phyloP scores from a whole-genome alignment of 768 basidiomycete genomes.

The Lentinula raphanica region DNA sequence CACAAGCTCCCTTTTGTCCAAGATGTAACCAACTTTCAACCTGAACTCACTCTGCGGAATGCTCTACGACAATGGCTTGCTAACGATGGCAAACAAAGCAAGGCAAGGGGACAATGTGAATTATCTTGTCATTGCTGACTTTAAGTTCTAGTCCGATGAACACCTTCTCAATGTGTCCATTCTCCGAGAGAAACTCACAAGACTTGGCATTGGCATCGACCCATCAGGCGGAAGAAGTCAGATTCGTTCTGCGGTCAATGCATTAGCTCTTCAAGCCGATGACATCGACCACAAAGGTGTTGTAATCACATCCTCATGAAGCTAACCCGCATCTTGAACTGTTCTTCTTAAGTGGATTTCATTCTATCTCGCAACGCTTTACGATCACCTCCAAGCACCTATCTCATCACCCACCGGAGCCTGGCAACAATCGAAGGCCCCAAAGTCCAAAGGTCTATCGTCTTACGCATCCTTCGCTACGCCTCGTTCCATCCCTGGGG shows the following conservation, averaged over 20 bases:
- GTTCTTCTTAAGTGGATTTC: slow-evolving; percentile 33
- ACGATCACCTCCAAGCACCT: slow-evolving; percentile 46
- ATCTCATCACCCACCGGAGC: slow-evolving; percentile 35
- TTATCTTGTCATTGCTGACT: neutral
- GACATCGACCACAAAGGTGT: slow-evolving; percentile 44
- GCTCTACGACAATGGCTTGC: slow-evolving; percentile 52
- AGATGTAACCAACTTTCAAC: slow-evolving; percentile 74
- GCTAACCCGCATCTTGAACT: slow-evolving; percentile 3
- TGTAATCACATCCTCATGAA: slow-evolving; percentile 7
- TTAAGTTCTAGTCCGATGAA: slow-evolving; percentile 1
- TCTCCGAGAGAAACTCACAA: neutral
- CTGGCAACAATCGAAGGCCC: slow-evolving; percentile 30
- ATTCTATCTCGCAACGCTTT: slow-evolving; percentile 29
- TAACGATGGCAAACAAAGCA: slow-evolving; percentile 6
- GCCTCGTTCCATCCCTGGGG: slow-evolving; percentile 78
- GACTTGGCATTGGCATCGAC: slow-evolving; percentile 27
- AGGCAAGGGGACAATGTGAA: neutral
- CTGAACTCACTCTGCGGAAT: slow-evolving; percentile 67
- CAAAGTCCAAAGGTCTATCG: slow-evolving; percentile 33
- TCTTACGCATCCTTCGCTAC: slow-evolving; percentile 60
- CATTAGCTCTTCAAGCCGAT: slow-evolving; percentile 30
- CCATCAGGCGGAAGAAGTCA: slow-evolving; percentile 27
- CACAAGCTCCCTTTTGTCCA: slow-evolving; percentile 55
- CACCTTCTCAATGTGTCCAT: neutral
- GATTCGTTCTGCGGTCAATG: slow-evolving; percentile 31